Percentiles rank a stretch among this genome's conserved stretches.
Conservation (phyloP, 176 grass and related monocot genomes). For the Poa pratensis region DNA sequence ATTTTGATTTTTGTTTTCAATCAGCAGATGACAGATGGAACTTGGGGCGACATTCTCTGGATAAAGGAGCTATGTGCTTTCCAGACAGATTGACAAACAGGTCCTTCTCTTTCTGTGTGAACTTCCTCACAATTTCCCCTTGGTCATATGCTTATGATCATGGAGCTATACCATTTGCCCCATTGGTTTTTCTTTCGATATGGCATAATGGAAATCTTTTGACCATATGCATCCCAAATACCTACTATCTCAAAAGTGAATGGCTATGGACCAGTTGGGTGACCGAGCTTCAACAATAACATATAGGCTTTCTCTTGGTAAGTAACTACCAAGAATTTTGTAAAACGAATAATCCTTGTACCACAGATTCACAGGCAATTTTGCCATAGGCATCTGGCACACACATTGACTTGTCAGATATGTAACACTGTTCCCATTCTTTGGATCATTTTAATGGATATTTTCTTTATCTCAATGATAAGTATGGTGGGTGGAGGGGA, state of each 20-base stretch:
- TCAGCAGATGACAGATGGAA: conserved; percentile 30
- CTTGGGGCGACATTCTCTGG: conserved; percentile 30
- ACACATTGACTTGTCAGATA: conserved; percentile 46
- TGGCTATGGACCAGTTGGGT: background rate
- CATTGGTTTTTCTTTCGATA: conserved; percentile 35
- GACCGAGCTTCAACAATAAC: conserved; percentile 18
- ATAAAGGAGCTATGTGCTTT: conserved; percentile 31
- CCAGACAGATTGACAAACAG: conserved; percentile 37
- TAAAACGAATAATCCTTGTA: conserved; percentile 60
- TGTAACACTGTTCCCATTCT: conserved; percentile 51
- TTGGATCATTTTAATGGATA: conserved; percentile 45
- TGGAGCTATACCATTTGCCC: conserved; percentile 35
- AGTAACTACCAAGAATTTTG: conserved; percentile 48
- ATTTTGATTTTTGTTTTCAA: conserved; percentile 46
- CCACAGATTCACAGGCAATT: conserved; percentile 41
- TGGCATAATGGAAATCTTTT: conserved; percentile 31
- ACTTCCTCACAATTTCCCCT: conserved; percentile 20
- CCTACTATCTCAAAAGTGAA: conserved; percentile 41
- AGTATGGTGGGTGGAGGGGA: conserved; percentile 23
- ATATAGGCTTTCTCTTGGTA: conserved; percentile 55
- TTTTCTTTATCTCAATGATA: conserved; percentile 36
- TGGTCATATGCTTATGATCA: conserved; percentile 41
- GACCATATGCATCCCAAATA: conserved; percentile 20
- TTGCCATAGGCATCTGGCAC: conserved; percentile 42
- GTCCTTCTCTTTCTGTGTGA: conserved; percentile 37